phyloP scores from a whole-genome alignment of 106 monocot species.

The Phalaenopsis aphrodite region DNA sequence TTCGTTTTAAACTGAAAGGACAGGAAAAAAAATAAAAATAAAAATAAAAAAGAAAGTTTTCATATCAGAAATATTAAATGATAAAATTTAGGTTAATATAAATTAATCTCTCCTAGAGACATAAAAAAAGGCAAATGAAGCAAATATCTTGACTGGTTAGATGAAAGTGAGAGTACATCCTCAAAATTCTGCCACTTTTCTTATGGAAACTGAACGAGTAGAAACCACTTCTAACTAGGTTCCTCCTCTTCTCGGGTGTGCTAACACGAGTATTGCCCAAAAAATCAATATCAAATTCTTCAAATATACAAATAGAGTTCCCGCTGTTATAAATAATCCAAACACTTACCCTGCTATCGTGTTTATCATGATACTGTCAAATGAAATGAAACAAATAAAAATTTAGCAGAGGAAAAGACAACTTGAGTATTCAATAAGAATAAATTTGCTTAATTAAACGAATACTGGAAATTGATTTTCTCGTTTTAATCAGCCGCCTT shows the following conservation, averaged over 20 bases:
- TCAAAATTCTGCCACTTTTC: neutral
- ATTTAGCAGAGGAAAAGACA: neutral
- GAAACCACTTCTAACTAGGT: slow-evolving; percentile 1
- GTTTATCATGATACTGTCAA: neutral
- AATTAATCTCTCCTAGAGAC: neutral
- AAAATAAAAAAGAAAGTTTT: slow-evolving; percentile 1
- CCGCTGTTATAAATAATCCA: neutral
- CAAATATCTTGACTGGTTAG: neutral
- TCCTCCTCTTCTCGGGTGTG: neutral
- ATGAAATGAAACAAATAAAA: slow-evolving; percentile 1
- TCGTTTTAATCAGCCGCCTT: no score
- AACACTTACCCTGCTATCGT: neutral
- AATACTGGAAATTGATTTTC: no score
- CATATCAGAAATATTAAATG: neutral
- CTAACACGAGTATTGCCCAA: neutral
- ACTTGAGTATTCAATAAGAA: neutral
- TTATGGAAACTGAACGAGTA: neutral
- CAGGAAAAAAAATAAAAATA: neutral
- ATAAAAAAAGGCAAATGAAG: neutral
- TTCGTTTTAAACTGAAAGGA: slow-evolving; percentile 84
- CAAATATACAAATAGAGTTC: neutral
- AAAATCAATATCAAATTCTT: neutral
- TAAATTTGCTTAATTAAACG: neutral
- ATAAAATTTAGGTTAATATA: neutral
- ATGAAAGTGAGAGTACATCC: neutral